These are phyloP conservation scores for Craterostigma plantagineum DNA, from an alignment of 257 asterid species.

Conservation along the genomic window DNA sequence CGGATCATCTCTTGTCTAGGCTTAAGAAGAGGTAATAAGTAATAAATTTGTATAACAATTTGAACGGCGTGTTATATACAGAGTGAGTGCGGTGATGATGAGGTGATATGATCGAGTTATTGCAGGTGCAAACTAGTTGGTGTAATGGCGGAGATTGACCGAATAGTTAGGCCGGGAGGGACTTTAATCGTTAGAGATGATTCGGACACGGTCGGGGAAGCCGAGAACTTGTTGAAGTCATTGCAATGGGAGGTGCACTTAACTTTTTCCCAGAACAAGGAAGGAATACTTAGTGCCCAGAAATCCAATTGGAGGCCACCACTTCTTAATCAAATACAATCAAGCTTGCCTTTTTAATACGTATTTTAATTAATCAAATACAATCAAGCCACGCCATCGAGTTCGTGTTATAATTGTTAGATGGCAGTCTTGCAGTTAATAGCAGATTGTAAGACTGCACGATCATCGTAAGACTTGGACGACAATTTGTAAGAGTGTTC, in stretches of 20 bases:
- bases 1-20: constrained; percentile 42
- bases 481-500: too few relatives aligned
- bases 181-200: constrained; percentile 37
- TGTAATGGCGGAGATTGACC: constrained; percentile 42
- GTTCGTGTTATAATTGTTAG: too few relatives aligned
- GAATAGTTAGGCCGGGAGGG: constrained; percentile 47
- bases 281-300: constrained; percentile 45
- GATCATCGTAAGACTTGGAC: too few relatives aligned
- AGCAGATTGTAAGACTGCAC: too few relatives aligned
- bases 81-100: too few relatives aligned
- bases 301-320: constrained; percentile 55
- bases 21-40: constrained; percentile 34
- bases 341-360: too few relatives aligned
- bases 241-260: constrained; percentile 35
- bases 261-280: constrained; percentile 16
- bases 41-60: too few relatives aligned
- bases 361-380: too few relatives aligned
- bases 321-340: not conserved
- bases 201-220: constrained; percentile 19
- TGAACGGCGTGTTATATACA: too few relatives aligned
- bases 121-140: constrained; percentile 42
- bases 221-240: constrained; percentile 28
- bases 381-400: too few relatives aligned
- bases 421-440: too few relatives aligned
- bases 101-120: too few relatives aligned